Conservation (phyloP, 2,329 filamentous ascomycete species). For the Stagonosporopsis cucurbitacearum region DNA sequence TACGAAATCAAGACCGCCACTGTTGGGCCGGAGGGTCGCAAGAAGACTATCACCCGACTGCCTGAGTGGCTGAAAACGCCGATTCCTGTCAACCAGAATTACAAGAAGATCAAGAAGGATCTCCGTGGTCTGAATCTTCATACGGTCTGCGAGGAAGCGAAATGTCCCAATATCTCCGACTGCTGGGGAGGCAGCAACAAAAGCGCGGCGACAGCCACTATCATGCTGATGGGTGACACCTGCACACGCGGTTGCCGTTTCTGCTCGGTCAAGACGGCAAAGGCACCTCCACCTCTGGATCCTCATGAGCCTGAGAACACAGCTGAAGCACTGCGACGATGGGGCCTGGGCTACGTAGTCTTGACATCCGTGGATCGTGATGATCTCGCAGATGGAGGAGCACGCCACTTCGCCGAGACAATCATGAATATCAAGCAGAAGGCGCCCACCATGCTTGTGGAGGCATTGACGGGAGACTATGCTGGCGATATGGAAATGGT, state of each 20-base stretch:
- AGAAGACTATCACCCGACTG: slow-evolving; percentile 74
- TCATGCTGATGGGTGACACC: slow-evolving; percentile 99
- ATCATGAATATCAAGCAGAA: slow-evolving; percentile 88
- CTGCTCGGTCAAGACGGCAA: slow-evolving; percentile 92
- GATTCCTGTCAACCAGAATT: slow-evolving; percentile 85
- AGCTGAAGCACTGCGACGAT: slow-evolving; percentile 87
- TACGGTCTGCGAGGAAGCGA: slow-evolving; percentile 96
- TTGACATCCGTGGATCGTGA: slow-evolving; percentile 93
- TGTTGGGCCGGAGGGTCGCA: slow-evolving; percentile 66
- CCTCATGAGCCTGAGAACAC: slow-evolving; percentile 97
- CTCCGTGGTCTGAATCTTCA: slow-evolving; percentile 87
- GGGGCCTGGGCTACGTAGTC: slow-evolving; percentile 96
- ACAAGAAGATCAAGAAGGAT: slow-evolving; percentile 94
- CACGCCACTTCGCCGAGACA: slow-evolving; percentile 89
- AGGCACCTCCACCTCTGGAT: slow-evolving; percentile 79
- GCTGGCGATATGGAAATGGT: slow-evolving; percentile 87
- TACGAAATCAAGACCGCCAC: slow-evolving; percentile 67
- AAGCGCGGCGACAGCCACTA: slow-evolving; percentile 90
- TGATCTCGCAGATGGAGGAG: slow-evolving; percentile 87
- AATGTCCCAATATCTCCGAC: slow-evolving; percentile 96
- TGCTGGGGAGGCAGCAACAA: slow-evolving; percentile 95
- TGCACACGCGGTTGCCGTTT: slow-evolving; percentile 96
- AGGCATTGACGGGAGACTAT: slow-evolving; percentile 88
- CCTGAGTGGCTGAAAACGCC: slow-evolving; percentile 97
- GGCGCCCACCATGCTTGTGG: slow-evolving; percentile 75